These are phyloP conservation scores for Lactifluus echinatus DNA, from an alignment of 768 basidiomycete species.

Conservation along the genomic window DNA sequence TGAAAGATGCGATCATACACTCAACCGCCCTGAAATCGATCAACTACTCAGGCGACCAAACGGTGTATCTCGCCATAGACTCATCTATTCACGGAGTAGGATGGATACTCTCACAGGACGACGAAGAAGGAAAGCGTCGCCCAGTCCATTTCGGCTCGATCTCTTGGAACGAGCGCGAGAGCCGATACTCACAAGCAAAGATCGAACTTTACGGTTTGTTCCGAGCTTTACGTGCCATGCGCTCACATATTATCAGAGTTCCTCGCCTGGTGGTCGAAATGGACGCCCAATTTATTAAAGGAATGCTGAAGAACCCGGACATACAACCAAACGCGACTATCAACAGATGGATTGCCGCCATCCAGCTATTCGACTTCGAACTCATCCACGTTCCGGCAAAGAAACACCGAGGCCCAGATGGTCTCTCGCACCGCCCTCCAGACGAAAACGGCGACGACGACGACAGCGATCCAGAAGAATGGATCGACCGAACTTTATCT, in stretches of 20 bases:
- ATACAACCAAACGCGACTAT: conserved; percentile 30
- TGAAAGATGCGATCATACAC: not conserved
- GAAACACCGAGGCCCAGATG: conserved; percentile 25
- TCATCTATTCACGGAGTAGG: conserved; percentile 23
- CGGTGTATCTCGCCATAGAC: no score
- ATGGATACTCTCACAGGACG: conserved; percentile 25
- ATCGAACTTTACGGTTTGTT: no score
- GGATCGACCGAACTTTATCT: not conserved
- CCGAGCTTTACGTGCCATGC: no score
- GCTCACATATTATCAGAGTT: no score
- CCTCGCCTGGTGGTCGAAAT: no score
- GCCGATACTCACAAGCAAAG: no score
- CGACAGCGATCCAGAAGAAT: no score
- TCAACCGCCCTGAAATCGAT: no score
- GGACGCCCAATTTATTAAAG: conserved; percentile 30
- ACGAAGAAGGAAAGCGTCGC: conserved; percentile 15
- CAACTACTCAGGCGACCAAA: no score
- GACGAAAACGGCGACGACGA: not conserved
- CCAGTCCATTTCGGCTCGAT: conserved; percentile 33
- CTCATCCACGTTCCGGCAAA: conserved; percentile 30
- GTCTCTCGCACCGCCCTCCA: conserved; percentile 21
- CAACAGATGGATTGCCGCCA: no score
- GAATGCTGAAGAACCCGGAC: conserved; percentile 35
- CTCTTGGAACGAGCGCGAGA: no score
- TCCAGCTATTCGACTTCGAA: conserved; percentile 31